Evolutionary conservation across 2,329 filamentous ascomycete species (phyloP), one percentile per base, ranked within the genome.

Genomic region (Anthostomella pinea): DNA sequence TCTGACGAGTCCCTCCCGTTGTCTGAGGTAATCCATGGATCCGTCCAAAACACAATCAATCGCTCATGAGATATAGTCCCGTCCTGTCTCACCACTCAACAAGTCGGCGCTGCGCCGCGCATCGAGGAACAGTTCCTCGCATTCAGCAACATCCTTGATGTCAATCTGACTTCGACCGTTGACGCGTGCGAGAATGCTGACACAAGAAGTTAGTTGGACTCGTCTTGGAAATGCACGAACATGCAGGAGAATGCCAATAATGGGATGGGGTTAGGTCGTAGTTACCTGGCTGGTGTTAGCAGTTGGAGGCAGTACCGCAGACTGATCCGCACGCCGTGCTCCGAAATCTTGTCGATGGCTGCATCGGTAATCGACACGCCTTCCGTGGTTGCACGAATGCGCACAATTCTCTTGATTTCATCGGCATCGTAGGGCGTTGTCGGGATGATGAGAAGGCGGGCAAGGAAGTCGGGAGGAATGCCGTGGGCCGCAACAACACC

Each of bases 221-320:
- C 7, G 13, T 32, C 15, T 27, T 28, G 29, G 30, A 31, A 15
- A 17, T 15, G 13, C 8, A 16, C 15, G 25, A 17, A 20, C n/a
- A n/a, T n/a, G n/a, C n/a, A n/a, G n/a, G n/a, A n/a, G n/a, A n/a
- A n/a, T n/a, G n/a, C n/a, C n/a, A n/a, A n/a, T n/a, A n/a, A n/a
- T n/a, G n/a, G n/a, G n/a, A n/a, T n/a, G n/a, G n/a, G n/a, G n/a
- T n/a, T n/a, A n/a, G 17, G 21, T 8, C n/a, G 14, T 17, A 62
- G 71, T 58, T 66, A 80, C 76, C 77, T 91, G 34, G 89, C 84
- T 2, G 90, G 90, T 17, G 89, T 87, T 53, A 98, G 73, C 51
- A 98, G 69, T 68, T 97, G 93, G 60, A 98, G 70, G 51, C 90
- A 91, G 68, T 98, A 98, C 51, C 93, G 75, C 66, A 98, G 66